These are phyloP conservation scores for Flueggea neowawraea DNA, from an alignment of 441 rosid species.

Conservation along the genomic window DNA sequence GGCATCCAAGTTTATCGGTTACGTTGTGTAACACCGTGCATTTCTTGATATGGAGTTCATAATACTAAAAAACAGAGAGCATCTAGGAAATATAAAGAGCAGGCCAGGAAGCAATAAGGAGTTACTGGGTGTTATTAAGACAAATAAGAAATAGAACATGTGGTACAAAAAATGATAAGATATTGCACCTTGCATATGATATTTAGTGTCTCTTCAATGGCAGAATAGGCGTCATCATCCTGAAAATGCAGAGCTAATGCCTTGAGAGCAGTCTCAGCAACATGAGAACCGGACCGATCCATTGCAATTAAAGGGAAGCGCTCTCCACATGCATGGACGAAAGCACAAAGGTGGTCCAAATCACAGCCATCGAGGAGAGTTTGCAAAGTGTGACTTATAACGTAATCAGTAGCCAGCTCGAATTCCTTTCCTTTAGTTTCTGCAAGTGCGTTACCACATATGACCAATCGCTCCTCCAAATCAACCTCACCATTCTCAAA, in stretches of 20 bases:
- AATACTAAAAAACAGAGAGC: not conserved
- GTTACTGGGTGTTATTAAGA: no score
- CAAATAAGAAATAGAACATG: slow-evolving; percentile 1
- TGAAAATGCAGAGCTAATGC: slow-evolving; percentile 69
- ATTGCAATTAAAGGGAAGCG: slow-evolving; percentile 77
- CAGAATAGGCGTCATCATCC: slow-evolving; percentile 52
- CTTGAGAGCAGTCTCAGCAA: slow-evolving; percentile 90
- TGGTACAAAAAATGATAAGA: not conserved
- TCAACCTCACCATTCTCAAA: slow-evolving; percentile 76
- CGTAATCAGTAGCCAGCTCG: slow-evolving; percentile 89
- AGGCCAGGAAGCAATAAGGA: not conserved
- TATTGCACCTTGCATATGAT: slow-evolving; percentile 72
- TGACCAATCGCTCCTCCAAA: slow-evolving; percentile 64
- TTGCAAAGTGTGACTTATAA: slow-evolving; percentile 81
- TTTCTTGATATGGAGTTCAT: no score
- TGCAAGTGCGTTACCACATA: slow-evolving; percentile 87
- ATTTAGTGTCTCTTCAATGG: slow-evolving; percentile 63
- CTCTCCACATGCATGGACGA: slow-evolving; percentile 54
- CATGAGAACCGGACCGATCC: slow-evolving; percentile 97
- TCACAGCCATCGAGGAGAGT: slow-evolving; percentile 84
- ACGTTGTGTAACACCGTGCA: no score
- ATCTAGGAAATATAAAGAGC: not conserved
- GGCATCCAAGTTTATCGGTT: no score
- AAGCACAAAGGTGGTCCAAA: slow-evolving; percentile 76
- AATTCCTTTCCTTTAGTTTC: slow-evolving; percentile 89